phyloP scores from a whole-genome alignment of 1,284 basidiomycete species.

The Ceratobasidium sp. region DNA sequence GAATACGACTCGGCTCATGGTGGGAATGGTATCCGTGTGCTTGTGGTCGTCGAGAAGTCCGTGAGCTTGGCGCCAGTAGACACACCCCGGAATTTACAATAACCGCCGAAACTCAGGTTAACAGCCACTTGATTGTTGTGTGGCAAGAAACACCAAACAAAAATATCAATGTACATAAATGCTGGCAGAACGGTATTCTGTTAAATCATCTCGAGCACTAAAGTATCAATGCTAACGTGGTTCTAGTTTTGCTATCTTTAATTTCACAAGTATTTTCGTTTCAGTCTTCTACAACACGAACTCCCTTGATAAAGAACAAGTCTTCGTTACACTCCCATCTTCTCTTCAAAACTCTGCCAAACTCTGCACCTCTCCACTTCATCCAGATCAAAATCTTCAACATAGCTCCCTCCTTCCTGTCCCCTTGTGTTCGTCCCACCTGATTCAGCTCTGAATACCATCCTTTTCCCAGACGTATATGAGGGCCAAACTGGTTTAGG shows the following conservation, averaged over 20 bases:
- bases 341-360: constrained; percentile 11
- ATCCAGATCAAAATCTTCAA: not conserved
- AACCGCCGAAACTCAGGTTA: not conserved
- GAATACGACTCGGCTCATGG: constrained; percentile 43
- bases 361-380: constrained; percentile 18
- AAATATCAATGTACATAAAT: too few relatives aligned
- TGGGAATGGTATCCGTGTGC: not conserved
- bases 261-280: too few relatives aligned
- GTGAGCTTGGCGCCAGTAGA: not conserved
- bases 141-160: too few relatives aligned
- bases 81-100: constrained; percentile 1
- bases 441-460: constrained; percentile 17
- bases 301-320: too few relatives aligned
- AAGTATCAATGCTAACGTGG: too few relatives aligned
- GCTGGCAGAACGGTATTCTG: too few relatives aligned
- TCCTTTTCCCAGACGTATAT: constrained; percentile 10
- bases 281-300: too few relatives aligned
- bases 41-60: not conserved
- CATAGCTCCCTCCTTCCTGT: constrained; percentile 2
- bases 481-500: not conserved
- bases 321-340: constrained; percentile 4
- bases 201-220: too few relatives aligned
- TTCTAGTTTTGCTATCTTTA: too few relatives aligned
- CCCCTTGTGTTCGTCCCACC: constrained; percentile 5
- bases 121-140: too few relatives aligned